These are phyloP conservation scores for Chrysanthemum seticuspe DNA, from an alignment of 129 eudicot genomes.

Conservation along the genomic window DNA sequence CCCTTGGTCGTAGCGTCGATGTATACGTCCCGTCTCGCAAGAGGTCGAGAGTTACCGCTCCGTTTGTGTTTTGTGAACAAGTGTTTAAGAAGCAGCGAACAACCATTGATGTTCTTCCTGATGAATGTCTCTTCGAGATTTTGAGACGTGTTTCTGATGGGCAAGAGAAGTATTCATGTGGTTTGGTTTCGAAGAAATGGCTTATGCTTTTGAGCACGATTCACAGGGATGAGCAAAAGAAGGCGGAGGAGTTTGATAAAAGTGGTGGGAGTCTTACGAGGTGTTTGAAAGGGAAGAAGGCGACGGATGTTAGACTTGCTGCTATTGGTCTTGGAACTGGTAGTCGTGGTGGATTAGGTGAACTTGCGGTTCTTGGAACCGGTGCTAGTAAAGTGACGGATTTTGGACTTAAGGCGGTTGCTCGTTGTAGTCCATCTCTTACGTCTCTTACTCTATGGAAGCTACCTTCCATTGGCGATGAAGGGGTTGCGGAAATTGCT, in stretches of 20 bases:
- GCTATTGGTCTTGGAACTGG: slow-evolving; percentile 75
- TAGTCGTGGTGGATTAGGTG: slow-evolving; percentile 72
- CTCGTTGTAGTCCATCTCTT: slow-evolving; percentile 81
- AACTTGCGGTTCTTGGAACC: slow-evolving; percentile 65
- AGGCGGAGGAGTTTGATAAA: slow-evolving; percentile 29
- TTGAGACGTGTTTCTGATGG: slow-evolving; percentile 59
- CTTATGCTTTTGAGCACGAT: slow-evolving; percentile 73
- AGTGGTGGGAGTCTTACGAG: slow-evolving; percentile 57
- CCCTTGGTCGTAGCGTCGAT: slow-evolving; percentile 55
- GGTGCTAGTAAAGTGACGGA: slow-evolving; percentile 58
- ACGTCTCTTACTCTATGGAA: slow-evolving; percentile 68
- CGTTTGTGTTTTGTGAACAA: slow-evolving; percentile 46
- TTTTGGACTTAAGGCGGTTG: slow-evolving; percentile 67
- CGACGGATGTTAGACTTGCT: slow-evolving; percentile 83
- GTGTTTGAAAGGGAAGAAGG: slow-evolving; percentile 74
- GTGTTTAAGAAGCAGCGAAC: slow-evolving; percentile 32
- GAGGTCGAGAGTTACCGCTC: slow-evolving; percentile 62
- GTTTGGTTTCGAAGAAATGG: slow-evolving; percentile 77
- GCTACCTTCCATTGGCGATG: slow-evolving; percentile 58
- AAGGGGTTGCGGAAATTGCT: slow-evolving; percentile 70
- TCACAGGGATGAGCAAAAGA: slow-evolving; percentile 36
- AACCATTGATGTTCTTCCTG: slow-evolving; percentile 68
- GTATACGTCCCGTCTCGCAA: slow-evolving; percentile 54
- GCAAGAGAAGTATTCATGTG: slow-evolving; percentile 64
- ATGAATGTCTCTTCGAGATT: slow-evolving; percentile 77